Conservation (phyloP, 345 rosid species). For the Zanthoxylum bungeanum region DNA sequence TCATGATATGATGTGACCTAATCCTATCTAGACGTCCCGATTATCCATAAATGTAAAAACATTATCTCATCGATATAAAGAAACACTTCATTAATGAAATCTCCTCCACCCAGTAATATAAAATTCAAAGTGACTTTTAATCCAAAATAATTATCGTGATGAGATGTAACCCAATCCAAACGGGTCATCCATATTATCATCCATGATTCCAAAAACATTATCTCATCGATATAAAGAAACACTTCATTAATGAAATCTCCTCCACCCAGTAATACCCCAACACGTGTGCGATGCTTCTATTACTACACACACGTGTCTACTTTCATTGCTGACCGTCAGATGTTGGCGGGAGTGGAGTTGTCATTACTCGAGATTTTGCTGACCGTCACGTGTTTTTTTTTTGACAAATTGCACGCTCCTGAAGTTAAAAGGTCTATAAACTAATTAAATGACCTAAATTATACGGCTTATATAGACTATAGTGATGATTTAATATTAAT, state of each 20-base stretch:
- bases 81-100: conserved; percentile 1
- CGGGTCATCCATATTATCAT: too few relatives aligned
- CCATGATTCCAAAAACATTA: too few relatives aligned
- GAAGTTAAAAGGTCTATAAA: neutral
- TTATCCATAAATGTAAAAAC: too few relatives aligned
- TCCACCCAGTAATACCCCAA: neutral
- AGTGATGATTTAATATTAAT: neutral
- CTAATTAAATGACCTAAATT: neutral
- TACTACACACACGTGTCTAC: conserved; percentile 26
- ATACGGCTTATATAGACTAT: conserved; percentile 1
- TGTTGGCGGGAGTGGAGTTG: conserved; percentile 4
- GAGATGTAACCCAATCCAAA: too few relatives aligned
- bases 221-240: too few relatives aligned
- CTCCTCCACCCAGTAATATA: conserved; percentile 3
- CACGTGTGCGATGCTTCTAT: conserved; percentile 1
- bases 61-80: too few relatives aligned
- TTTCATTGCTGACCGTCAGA: conserved; percentile 3
- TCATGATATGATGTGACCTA: too few relatives aligned
- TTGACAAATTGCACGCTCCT: neutral
- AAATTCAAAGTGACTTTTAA: too few relatives aligned
- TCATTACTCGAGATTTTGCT: neutral
- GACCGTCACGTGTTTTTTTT: neutral
- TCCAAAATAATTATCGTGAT: too few relatives aligned
- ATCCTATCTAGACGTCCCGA: too few relatives aligned
- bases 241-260: neutral